Evolutionary conservation across 2,329 filamentous ascomycete genomes (phyloP).

Genomic region (Teratosphaeria pseudoeucalypti): DNA sequence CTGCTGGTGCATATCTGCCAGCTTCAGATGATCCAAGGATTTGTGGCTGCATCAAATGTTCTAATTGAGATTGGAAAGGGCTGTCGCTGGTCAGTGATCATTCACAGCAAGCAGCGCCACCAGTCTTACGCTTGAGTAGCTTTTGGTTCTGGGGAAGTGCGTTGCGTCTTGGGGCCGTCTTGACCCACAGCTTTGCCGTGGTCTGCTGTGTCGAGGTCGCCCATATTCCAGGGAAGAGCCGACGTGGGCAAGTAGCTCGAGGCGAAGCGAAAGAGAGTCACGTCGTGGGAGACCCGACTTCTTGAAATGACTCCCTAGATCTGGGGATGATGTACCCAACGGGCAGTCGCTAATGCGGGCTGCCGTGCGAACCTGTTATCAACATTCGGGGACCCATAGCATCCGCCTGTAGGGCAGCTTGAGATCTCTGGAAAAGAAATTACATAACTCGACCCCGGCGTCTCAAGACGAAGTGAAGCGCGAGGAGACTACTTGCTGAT

Average conservation of each 20-base stretch:
- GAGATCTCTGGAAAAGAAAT: neutral
- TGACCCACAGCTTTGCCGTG: neutral
- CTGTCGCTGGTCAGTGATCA: neutral
- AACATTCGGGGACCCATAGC: neutral
- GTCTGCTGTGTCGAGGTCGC: neutral
- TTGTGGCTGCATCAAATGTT: conserved; percentile 3
- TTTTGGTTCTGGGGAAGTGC: neutral
- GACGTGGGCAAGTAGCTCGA: neutral
- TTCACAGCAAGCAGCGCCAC: neutral
- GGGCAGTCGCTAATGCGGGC: neutral
- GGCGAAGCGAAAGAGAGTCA: neutral
- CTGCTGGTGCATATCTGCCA: neutral
- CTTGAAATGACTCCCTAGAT: neutral
- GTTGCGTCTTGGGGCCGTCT: neutral
- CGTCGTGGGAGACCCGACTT: neutral
- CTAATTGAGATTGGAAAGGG: conserved; percentile 9
- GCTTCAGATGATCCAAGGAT: neutral
- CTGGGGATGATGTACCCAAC: neutral
- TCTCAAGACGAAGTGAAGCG: neutral
- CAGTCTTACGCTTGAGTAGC: neutral
- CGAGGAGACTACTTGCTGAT: neutral
- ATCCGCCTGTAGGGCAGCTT: neutral
- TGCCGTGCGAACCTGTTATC: neutral
- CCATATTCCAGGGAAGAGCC: neutral
- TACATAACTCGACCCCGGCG: neutral